Evolutionary conservation across 257 asterid species (phyloP), one percentile per base, ranked within the genome.

Genomic region (Jaltomata sinuosa): DNA sequence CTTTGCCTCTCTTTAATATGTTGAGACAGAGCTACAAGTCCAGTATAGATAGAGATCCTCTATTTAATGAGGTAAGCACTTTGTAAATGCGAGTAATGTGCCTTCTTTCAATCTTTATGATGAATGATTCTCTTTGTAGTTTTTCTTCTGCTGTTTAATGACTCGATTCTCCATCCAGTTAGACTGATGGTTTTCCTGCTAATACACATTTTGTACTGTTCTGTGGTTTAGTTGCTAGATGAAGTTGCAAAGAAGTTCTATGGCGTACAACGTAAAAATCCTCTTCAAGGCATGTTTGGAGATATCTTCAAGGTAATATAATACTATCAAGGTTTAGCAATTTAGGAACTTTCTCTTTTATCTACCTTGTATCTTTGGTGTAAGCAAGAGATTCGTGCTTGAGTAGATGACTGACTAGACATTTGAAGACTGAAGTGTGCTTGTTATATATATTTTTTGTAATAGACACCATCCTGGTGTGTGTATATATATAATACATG

Each of bases 261-360:
- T 76, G 98, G 98, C 18, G 95, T 96, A 69, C 91, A 84, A 29
- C 96, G 98, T 50, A 87, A 88, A 89, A 94, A 88, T 86, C 69
- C 97, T 82, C 85, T 96, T 96, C 97, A 95, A 27, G 99, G 99
- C 89, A 92, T 94, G 96, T 91, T 96, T 84, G 99, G 99, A 86
- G 99, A 96, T 76, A 53, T 96, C 15, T 95, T 95, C 64, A 94
- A 95, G 98, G 99, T 76, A 76, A 47, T 91, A 89, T 85, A 42
- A 47, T 67, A 21, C 72, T 29, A 54, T 78, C 38, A 22, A 31
- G 21, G 61, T 47, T 57, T 59, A 19, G 54, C 15, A 22, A 49
- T 36, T 57, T 21, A 5, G 61, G 54, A 67, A 76, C 36, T 27
- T 25, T 45, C 36, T 25, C 59, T 25, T 6, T 47, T 45, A 14